Evolutionary conservation across 2,329 filamentous ascomycete species (phyloP), one percentile per base, ranked within the genome.

Genomic region (Fusarium sp.): DNA sequence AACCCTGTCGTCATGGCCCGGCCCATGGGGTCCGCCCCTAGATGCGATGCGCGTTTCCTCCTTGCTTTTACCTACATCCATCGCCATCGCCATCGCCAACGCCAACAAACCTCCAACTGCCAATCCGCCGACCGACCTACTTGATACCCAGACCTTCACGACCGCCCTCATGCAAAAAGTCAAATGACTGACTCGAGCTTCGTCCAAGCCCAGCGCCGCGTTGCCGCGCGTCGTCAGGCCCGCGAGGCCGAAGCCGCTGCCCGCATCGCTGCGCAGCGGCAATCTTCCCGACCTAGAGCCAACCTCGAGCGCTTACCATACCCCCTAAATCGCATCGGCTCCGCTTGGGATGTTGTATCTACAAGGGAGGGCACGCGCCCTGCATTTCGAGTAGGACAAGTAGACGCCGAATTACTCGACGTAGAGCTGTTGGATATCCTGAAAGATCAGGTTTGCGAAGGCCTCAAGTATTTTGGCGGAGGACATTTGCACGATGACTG

Each of bases 321-420:
- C 67, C 90, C 91, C n/a, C 80, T 94, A 66, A 87, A 87, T 77
- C 83, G 84, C 63, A 76, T 92, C 53, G 85, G 85, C 82, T 34
- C 76, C 38, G 81, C 88, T 56, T 97, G 92, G 93, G 88, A 94
- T 76, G 82, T 86, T 6, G 82, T 95, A 42, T 88, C 88, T 39
- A 90, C 91, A 7, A 89, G 92, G 63, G 90, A 94, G 76, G 93
- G 94, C 44, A 95, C 92, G 24, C 85, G 89, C 17, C 95, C 96
- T 7, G 91, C 93, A 13, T 98, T 97, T 78, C 91, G 96, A 55
- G 96, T 99, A 28, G 94, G 95, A 28, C 96, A 99, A 81, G 93
- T 98, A 43, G 96, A 99, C 79, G 94, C 96, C 38, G 96, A 98
- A 79, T 84, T 99, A 50, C 86, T 99, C 19, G 96, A 99, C 79